These are phyloP conservation scores for Trebouxia sp. DNA, from an alignment of 139 green algal genomes.

Conservation along the genomic window DNA sequence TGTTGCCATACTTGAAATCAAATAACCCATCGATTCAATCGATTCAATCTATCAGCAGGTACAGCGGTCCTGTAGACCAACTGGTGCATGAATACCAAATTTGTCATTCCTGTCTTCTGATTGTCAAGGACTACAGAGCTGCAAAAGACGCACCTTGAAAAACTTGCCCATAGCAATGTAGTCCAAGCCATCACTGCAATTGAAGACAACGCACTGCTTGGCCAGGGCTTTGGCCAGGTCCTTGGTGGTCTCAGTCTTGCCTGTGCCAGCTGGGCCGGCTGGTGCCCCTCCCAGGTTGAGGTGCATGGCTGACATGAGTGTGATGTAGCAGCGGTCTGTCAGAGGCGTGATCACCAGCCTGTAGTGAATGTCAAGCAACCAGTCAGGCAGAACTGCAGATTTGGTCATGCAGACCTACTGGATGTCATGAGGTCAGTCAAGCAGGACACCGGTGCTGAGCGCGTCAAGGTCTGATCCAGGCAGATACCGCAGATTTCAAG, in stretches of 20 bases:
- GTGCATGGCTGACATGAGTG: constrained; percentile 82
- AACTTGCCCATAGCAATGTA: constrained; percentile 88
- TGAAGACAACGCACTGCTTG: constrained; percentile 92
- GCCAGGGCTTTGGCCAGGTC: constrained; percentile 86
- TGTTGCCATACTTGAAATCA: too few relatives aligned
- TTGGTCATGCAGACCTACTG: neutral
- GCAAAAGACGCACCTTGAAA: constrained; percentile 46
- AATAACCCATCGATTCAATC: too few relatives aligned
- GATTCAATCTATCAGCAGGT: too few relatives aligned
- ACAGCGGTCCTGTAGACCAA: too few relatives aligned
- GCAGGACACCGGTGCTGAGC: too few relatives aligned
- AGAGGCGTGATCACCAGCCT: constrained; percentile 33
- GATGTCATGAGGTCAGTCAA: too few relatives aligned
- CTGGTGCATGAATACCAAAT: too few relatives aligned
- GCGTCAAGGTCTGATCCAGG: too few relatives aligned
- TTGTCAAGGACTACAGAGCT: neutral
- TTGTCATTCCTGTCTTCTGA: too few relatives aligned
- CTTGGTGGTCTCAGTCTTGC: constrained; percentile 66
- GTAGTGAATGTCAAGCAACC: constrained; percentile 8
- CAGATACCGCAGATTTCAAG: too few relatives aligned
- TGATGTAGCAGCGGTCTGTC: constrained; percentile 70
- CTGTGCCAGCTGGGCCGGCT: constrained; percentile 67
- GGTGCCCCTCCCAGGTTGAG: constrained; percentile 78
- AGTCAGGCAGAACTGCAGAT: neutral
- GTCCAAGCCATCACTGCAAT: constrained; percentile 89